Percentiles rank a stretch among this genome's conserved stretches.
These are phyloP conservation scores for Phytophthora podocarpi DNA, from an alignment of 352 stramenopile species.

Conservation along the genomic window DNA sequence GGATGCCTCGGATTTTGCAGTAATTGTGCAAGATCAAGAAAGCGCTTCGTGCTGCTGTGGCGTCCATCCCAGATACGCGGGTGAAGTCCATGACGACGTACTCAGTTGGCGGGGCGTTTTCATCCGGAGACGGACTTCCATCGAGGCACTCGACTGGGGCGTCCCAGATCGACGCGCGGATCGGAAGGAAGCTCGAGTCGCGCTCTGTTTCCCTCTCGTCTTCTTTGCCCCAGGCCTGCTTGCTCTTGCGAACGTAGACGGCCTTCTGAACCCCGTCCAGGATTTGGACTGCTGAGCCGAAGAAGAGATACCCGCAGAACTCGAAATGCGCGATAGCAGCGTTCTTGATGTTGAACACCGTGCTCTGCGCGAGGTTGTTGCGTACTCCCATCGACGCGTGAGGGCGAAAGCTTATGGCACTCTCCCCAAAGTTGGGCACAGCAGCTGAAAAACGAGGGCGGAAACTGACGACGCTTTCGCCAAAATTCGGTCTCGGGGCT, in stretches of 20 bases:
- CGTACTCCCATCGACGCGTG: slow-evolving; percentile 40
- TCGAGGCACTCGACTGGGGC: slow-evolving; percentile 72
- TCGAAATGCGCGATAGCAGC: slow-evolving; percentile 72
- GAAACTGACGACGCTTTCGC: slow-evolving; percentile 53
- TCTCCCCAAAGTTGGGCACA: slow-evolving; percentile 40
- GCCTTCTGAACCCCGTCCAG: slow-evolving; percentile 70
- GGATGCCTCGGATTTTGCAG: slow-evolving; percentile 65
- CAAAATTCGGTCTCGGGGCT: slow-evolving; percentile 37
- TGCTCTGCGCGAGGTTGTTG: slow-evolving; percentile 42
- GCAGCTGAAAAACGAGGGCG: slow-evolving; percentile 56
- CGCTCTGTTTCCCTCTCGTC: slow-evolving; percentile 19
- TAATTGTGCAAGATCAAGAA: slow-evolving; percentile 82
- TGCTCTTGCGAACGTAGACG: slow-evolving; percentile 63
- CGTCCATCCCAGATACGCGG: slow-evolving; percentile 84
- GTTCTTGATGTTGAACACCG: slow-evolving; percentile 52
- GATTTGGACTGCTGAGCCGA: slow-evolving; percentile 76
- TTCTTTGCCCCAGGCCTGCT: neutral
- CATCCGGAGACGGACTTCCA: slow-evolving; percentile 42
- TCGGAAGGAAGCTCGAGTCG: slow-evolving; percentile 45
- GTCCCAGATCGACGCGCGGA: slow-evolving; percentile 37
- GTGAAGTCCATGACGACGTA: slow-evolving; percentile 87
- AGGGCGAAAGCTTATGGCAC: slow-evolving; percentile 17
- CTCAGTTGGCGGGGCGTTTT: slow-evolving; percentile 51
- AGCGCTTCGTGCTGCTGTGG: slow-evolving; percentile 68
- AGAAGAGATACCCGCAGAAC: slow-evolving; percentile 84